These are phyloP conservation scores for Aspergillus pseudotamarii DNA, from an alignment of 2,329 filamentous ascomycete genomes.

Conservation along the genomic window DNA sequence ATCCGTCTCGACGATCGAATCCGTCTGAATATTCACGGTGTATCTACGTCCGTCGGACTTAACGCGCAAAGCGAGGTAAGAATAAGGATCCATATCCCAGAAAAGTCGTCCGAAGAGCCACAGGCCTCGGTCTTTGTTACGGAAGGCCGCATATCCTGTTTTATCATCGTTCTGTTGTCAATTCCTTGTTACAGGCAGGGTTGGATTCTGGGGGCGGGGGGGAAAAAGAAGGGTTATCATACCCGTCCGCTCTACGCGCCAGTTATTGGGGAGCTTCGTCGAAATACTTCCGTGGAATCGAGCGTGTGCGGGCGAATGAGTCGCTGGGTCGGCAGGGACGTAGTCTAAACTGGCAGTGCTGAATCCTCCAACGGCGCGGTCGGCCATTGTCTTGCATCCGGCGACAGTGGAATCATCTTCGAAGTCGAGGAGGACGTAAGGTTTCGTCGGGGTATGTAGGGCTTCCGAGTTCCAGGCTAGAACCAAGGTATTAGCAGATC, in stretches of 20 bases:
- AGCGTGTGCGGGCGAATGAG: slow-evolving; percentile 62
- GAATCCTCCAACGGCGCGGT: slow-evolving; percentile 83
- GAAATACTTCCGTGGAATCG: slow-evolving; percentile 89
- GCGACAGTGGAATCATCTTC: slow-evolving; percentile 39
- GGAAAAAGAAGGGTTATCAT: slow-evolving; percentile 5
- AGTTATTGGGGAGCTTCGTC: slow-evolving; percentile 74
- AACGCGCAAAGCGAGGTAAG: slow-evolving; percentile 82
- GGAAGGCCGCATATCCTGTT: slow-evolving; percentile 86
- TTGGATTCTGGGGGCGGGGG: background rate
- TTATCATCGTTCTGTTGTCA: slow-evolving; percentile 4
- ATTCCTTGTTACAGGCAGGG: background rate
- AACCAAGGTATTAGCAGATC: slow-evolving; percentile 11
- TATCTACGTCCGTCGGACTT: slow-evolving; percentile 91
- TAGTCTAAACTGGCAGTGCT: slow-evolving; percentile 75
- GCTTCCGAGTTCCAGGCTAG: slow-evolving; percentile 45
- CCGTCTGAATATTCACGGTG: slow-evolving; percentile 93
- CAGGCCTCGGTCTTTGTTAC: slow-evolving; percentile 73
- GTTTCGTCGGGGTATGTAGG: slow-evolving; percentile 40
- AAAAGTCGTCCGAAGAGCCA: slow-evolving; percentile 84
- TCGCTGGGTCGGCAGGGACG: slow-evolving; percentile 50
- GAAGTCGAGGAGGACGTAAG: slow-evolving; percentile 45
- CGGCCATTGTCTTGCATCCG: slow-evolving; percentile 74
- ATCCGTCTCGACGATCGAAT: slow-evolving; percentile 91
- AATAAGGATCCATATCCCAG: slow-evolving; percentile 89
- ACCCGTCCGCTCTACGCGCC: slow-evolving; percentile 47